phyloP scores from a whole-genome alignment of 306 rosid species.

The Vigna hirtella region DNA sequence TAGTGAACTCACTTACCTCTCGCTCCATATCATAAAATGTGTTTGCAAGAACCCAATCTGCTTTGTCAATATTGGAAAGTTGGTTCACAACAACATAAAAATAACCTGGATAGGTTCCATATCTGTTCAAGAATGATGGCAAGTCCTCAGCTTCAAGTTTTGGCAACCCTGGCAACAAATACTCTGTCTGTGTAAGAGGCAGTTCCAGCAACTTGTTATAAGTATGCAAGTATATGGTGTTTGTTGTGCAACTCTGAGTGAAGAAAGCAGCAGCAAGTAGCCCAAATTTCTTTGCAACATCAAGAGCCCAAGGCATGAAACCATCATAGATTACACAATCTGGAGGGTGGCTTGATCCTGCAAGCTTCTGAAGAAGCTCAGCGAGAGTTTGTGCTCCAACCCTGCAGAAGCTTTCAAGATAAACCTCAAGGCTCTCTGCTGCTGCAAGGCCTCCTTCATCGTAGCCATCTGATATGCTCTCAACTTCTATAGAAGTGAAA shows the following conservation, averaged over 20 bases:
- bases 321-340: conserved; percentile 54
- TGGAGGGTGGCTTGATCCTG: background rate
- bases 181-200: conserved; percentile 25
- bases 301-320: conserved; percentile 54
- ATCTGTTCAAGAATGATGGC: conserved; percentile 50
- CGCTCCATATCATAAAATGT: conserved; percentile 47
- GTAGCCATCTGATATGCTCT: conserved; percentile 56
- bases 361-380: conserved; percentile 43
- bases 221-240: conserved; percentile 42
- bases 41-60: conserved; percentile 52
- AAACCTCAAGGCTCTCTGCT: conserved; percentile 42
- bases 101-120: conserved; percentile 40
- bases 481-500: conserved; percentile 33
- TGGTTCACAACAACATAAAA: conserved; percentile 38
- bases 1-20: conserved; percentile 30
- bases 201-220: conserved; percentile 40
- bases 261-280: conserved; percentile 45
- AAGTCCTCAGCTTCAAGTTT: conserved; percentile 37
- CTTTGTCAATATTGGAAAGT: conserved; percentile 45
- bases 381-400: conserved; percentile 44
- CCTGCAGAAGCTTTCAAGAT: conserved; percentile 27
- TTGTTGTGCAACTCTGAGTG: conserved; percentile 51
- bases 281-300: conserved; percentile 51
- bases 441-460: conserved; percentile 36
- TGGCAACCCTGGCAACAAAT: conserved; percentile 45